Evolutionary conservation across 2,329 filamentous ascomycete genomes (phyloP), one percentile per base, ranked within the genome.

Genomic region (Clarireedia monteithiana): DNA sequence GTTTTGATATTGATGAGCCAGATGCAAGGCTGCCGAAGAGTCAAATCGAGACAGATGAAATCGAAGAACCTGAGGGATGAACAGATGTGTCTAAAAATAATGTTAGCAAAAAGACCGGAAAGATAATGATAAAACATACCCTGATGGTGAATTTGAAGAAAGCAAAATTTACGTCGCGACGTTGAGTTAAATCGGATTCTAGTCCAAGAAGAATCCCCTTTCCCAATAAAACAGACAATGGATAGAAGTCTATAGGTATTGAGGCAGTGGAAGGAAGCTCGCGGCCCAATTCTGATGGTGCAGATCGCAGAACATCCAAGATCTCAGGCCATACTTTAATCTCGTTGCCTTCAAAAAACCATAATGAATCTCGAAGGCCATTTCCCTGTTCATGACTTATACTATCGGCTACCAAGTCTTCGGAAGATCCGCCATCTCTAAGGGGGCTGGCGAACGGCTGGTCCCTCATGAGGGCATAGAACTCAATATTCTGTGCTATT

Each of bases 401-500:
- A 27, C 60, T 53, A 5, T 60, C 60, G 9, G 58, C 61, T 48
- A 59, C 57, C 30, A 53, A 57, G 12, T 55, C 50, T 42, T 54
- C 45, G 4, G 39, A 23, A n/a, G 53, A 45, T 10, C 56, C 60
- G 4, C 51, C 34, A 51, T 55, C 52, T 40, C 61, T 57, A 5
- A 59, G 55, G 20, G 58, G 56, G 15, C 59, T 63, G 39, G 61
- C 58, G 12, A 62, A 53, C 6, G 83, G 83, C 65, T 95, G 88
- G 67, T 99, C 94, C 61, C 91, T 85, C 83, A 95, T 95, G 64
- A 94, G 83, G 53, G 86, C 86, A 69, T 96, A 96, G 66, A 94
- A 97, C 70, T 99, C 94, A 42, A 97, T 91, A 65, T 95, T 95
- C 66, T 96, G 90, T 12, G 91, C 91, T 67, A 99, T 87, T 58